phyloP scores from a whole-genome alignment of 2,329 filamentous ascomycete species.

The Aspergillus proliferans region DNA sequence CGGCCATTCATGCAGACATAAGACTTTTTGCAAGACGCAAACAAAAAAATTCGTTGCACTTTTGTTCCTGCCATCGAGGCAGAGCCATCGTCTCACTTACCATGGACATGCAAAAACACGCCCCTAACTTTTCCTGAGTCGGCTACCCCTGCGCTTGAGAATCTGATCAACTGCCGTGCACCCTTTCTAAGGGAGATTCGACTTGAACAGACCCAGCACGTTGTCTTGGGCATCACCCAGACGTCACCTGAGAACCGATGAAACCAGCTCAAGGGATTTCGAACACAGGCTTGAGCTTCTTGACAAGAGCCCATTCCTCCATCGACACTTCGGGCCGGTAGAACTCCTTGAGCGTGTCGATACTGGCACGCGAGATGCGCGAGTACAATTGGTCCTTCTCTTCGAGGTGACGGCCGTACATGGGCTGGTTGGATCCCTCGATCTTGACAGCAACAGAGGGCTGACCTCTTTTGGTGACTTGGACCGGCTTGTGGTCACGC shows the following conservation, averaged over 20 bases:
- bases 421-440: slow-evolving; percentile 85
- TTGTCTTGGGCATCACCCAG: neutral
- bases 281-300: slow-evolving; percentile 91
- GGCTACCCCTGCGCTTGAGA: too few relatives aligned
- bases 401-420: slow-evolving; percentile 91
- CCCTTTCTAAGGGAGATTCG: too few relatives aligned
- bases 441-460: slow-evolving; percentile 98
- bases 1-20: neutral
- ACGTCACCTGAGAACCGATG: neutral
- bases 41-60: neutral
- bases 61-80: neutral
- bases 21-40: neutral
- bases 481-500: slow-evolving; percentile 92
- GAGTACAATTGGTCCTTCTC: slow-evolving; percentile 86
- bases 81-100: too few relatives aligned
- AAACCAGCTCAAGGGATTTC: slow-evolving; percentile 63
- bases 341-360: slow-evolving; percentile 93
- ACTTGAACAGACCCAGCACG: too few relatives aligned
- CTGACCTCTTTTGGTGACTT: slow-evolving; percentile 87
- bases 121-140: too few relatives aligned
- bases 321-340: slow-evolving; percentile 81
- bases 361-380: slow-evolving; percentile 76
- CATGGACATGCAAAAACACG: too few relatives aligned
- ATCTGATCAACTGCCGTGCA: too few relatives aligned
- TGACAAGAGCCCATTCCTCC: slow-evolving; percentile 91